Percentiles rank a stretch among this genome's conserved stretches.
phyloP scores from a whole-genome alignment of 192 early-diverging fungal genomes.

The Dissophora ornata region DNA sequence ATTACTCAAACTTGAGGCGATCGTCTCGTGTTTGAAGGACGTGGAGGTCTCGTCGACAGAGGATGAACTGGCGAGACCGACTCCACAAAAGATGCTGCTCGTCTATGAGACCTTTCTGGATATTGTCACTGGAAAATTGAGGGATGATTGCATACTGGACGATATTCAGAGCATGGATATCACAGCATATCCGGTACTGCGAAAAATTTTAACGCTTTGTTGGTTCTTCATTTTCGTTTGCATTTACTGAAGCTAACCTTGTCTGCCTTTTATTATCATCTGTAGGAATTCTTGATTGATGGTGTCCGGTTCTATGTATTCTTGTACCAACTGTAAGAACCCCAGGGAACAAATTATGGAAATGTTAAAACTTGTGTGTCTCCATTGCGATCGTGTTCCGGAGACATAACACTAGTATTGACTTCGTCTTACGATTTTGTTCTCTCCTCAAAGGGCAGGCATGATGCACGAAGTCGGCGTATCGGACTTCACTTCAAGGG shows the following conservation, averaged over 20 bases:
- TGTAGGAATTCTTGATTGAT: conserved; percentile 34
- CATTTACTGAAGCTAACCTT: no score
- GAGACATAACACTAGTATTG: no score
- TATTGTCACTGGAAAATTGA: conserved; percentile 72
- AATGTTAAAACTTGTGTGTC: background rate
- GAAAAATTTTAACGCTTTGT: no score
- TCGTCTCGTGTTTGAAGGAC: conserved; percentile 82
- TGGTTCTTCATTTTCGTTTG: no score
- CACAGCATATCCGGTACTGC: background rate
- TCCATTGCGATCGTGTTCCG: no score
- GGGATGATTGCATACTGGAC: conserved; percentile 61
- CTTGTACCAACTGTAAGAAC: background rate
- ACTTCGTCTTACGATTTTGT: background rate
- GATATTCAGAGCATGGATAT: conserved; percentile 40
- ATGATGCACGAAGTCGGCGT: conserved; percentile 79
- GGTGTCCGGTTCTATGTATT: conserved; percentile 27
- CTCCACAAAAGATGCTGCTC: conserved; percentile 69
- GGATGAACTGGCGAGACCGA: conserved; percentile 81
- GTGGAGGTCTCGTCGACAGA: conserved; percentile 76
- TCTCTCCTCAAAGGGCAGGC: conserved; percentile 51
- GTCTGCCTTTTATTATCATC: background rate
- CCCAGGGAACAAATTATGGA: background rate
- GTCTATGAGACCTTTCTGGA: conserved; percentile 81
- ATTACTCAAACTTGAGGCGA: conserved; percentile 75
- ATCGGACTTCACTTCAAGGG: conserved; percentile 79